phyloP scores from a whole-genome alignment of 2,329 filamentous ascomycete genomes.

The Botrytis elliptica region DNA sequence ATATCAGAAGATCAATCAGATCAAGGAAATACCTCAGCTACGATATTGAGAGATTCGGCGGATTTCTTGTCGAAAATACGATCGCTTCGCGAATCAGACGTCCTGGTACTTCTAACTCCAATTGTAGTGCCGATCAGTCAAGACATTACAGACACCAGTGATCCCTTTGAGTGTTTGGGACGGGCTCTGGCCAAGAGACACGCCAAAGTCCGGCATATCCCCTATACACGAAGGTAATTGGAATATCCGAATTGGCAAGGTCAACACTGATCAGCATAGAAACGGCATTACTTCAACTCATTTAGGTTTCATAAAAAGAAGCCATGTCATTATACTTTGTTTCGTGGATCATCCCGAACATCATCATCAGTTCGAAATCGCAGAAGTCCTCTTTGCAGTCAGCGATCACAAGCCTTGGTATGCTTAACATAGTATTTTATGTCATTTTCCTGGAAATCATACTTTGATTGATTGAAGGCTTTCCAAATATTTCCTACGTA shows the following conservation, averaged over 20 bases:
- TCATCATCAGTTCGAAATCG: constrained; percentile 52
- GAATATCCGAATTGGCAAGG: not conserved
- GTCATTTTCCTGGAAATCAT: not conserved
- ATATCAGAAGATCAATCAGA: constrained; percentile 2
- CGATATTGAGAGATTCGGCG: constrained; percentile 37
- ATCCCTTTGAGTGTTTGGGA: constrained; percentile 73
- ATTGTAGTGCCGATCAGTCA: constrained; percentile 49
- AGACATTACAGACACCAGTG: constrained; percentile 47
- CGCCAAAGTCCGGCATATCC: constrained; percentile 65
- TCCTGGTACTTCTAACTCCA: constrained; percentile 63
- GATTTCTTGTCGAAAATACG: constrained; percentile 50
- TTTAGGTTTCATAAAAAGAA: constrained; percentile 38
- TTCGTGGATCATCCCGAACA: constrained; percentile 44
- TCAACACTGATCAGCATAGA: constrained; percentile 21
- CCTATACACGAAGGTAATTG: constrained; percentile 57
- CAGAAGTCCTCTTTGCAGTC: constrained; percentile 42
- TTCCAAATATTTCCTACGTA: not conserved
- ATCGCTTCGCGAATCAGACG: constrained; percentile 49
- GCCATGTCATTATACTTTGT: constrained; percentile 50
- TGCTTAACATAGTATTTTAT: not conserved
- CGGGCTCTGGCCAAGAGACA: constrained; percentile 60
- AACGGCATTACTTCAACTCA: constrained; percentile 50
- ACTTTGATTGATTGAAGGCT: not conserved
- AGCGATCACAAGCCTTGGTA: constrained; percentile 48
- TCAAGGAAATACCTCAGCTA: constrained; percentile 20